phyloP scores from a whole-genome alignment of 768 basidiomycete genomes.

The Pisolithus microcarpus region DNA sequence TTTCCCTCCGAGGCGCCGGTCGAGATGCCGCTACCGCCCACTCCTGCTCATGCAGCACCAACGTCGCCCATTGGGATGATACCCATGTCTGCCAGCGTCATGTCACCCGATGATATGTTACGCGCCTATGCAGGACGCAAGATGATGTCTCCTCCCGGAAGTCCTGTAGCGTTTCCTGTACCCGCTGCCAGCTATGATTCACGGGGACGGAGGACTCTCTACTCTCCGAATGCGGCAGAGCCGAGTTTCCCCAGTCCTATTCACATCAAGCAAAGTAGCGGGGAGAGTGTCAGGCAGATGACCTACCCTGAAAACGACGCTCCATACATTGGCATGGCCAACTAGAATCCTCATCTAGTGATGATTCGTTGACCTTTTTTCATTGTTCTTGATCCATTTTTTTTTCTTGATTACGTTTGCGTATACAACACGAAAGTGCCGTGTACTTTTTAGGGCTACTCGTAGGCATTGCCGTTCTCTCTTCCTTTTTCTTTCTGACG shows the following conservation, averaged over 20 bases:
- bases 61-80: slow-evolving; percentile 36
- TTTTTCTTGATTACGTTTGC: too few species aligned
- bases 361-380: too few species aligned
- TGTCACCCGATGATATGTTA: slow-evolving; percentile 71
- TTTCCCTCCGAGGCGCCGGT: slow-evolving; percentile 27
- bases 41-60: slow-evolving; percentile 24
- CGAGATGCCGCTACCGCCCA: slow-evolving; percentile 28
- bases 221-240: slow-evolving; percentile 16
- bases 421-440: too few species aligned
- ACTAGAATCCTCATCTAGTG: neutral
- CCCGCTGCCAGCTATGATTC: slow-evolving; percentile 20
- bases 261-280: slow-evolving; percentile 4
- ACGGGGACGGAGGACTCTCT: slow-evolving; percentile 21
- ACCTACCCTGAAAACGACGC: neutral
- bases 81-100: slow-evolving; percentile 33
- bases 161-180: slow-evolving; percentile 24
- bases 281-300: neutral
- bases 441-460: too few species aligned
- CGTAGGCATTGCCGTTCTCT: too few species aligned
- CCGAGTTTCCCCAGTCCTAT: neutral
- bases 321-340: neutral
- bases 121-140: slow-evolving; percentile 59
- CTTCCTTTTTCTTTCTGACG: too few species aligned
- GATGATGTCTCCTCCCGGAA: slow-evolving; percentile 24
- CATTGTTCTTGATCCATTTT: too few species aligned